phyloP scores from a whole-genome alignment of 75 land plant species.

The Picea glauca region DNA sequence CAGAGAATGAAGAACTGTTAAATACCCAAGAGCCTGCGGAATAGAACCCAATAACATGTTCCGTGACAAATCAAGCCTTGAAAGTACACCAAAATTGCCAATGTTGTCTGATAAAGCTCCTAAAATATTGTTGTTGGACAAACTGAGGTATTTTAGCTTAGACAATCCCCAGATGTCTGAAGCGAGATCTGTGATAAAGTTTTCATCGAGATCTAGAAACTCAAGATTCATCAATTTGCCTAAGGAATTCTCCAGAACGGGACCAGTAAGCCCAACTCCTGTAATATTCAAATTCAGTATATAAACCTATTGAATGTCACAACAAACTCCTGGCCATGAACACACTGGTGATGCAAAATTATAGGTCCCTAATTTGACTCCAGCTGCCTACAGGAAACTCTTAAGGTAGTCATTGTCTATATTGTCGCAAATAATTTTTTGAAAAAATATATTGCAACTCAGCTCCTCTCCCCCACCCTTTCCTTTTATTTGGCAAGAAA shows the following conservation, averaged over 20 bases:
- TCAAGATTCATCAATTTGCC: conserved; percentile 57
- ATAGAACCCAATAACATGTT: conserved; percentile 51
- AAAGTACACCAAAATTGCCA: conserved; percentile 44
- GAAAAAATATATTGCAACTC: too few species aligned
- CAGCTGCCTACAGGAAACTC: neutral
- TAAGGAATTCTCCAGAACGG: conserved; percentile 55
- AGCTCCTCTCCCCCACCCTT: too few species aligned
- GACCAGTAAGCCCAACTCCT: conserved; percentile 36
- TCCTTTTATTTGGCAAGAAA: too few species aligned
- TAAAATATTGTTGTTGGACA: conserved; percentile 45
- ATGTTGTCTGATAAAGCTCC: conserved; percentile 61
- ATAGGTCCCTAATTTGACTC: neutral
- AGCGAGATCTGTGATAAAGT: conserved; percentile 47
- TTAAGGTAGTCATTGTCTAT: neutral
- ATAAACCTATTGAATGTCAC: conserved; percentile 16
- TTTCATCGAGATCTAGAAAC: conserved; percentile 56
- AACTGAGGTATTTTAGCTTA: conserved; percentile 49
- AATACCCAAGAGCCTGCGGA: conserved; percentile 47
- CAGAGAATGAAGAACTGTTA: conserved; percentile 34
- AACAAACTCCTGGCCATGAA: conserved; percentile 39
- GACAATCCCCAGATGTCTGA: conserved; percentile 46
- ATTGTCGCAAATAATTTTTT: neutral
- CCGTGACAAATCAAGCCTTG: conserved; percentile 43
- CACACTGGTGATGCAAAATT: conserved; percentile 24
- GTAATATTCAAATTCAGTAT: conserved; percentile 19